Conservation (phyloP, 1,284 basidiomycete genomes). For the Microbotryum lychnidis-dioicae region DNA sequence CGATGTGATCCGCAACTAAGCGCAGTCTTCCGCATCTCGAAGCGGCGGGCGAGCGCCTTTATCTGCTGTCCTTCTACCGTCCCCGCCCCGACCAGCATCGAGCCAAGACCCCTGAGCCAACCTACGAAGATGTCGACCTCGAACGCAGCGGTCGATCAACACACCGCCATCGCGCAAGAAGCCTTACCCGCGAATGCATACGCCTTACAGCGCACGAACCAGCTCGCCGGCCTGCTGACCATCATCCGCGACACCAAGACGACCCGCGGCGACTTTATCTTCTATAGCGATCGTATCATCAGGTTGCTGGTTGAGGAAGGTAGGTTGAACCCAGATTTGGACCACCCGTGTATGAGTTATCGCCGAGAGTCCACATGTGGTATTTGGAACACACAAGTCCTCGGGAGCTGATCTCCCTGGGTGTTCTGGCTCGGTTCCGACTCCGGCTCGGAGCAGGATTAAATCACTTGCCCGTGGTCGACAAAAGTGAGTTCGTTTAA, state of each 20-base stretch:
- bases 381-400: slow-evolving; percentile 50
- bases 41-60: too few species aligned
- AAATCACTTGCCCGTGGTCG: slow-evolving; percentile 87
- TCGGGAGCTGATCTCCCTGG: not conserved
- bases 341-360: too few species aligned
- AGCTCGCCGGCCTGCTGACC: slow-evolving; percentile 90
- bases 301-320: slow-evolving; percentile 54
- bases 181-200: slow-evolving; percentile 66
- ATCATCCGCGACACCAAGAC: slow-evolving; percentile 57
- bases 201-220: slow-evolving; percentile 80
- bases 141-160: not conserved
- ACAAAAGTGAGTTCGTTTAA: slow-evolving; percentile 48
- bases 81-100: too few species aligned
- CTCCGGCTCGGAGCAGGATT: slow-evolving; percentile 51
- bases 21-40: too few species aligned
- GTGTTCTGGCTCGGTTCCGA: not conserved
- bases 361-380: slow-evolving; percentile 41
- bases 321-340: slow-evolving; percentile 27
- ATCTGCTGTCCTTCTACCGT: too few species aligned
- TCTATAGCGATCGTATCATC: slow-evolving; percentile 71
- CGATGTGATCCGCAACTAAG: too few species aligned
- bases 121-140: not conserved
- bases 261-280: slow-evolving; percentile 81
- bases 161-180: slow-evolving; percentile 5
- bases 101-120: not conserved